Evolutionary conservation across 2,329 filamentous ascomycete species (phyloP).

Genomic region (Scolecobasidium constrictum): DNA sequence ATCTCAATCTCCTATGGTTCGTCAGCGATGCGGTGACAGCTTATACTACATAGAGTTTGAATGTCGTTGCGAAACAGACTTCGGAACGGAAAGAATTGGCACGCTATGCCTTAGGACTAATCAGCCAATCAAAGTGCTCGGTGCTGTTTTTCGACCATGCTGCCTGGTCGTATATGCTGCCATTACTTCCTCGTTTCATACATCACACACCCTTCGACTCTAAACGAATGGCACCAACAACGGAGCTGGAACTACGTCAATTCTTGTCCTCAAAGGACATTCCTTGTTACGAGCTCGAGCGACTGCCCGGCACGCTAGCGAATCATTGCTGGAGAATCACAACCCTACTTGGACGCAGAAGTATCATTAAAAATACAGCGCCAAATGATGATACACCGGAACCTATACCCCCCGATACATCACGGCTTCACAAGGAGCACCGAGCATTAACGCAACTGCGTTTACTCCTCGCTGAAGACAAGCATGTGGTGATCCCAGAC

Average conservation of each 20-base stretch:
- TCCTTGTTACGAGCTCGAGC: slow-evolving; percentile 1
- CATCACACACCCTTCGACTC: too few species aligned
- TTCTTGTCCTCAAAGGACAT: slow-evolving; percentile 8
- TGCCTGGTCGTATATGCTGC: too few species aligned
- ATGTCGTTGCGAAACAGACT: too few species aligned
- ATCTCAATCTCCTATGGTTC: too few species aligned
- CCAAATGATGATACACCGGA: slow-evolving; percentile 18
- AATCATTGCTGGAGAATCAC: slow-evolving; percentile 25
- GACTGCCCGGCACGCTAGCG: slow-evolving; percentile 22
- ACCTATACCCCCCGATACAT: slow-evolving; percentile 17
- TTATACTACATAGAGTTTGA: too few species aligned
- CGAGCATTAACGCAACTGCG: slow-evolving; percentile 16
- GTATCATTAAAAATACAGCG: slow-evolving; percentile 25
- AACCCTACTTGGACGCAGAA: slow-evolving; percentile 9
- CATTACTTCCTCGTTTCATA: too few species aligned
- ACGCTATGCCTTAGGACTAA: too few species aligned
- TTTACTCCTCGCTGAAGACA: slow-evolving; percentile 7
- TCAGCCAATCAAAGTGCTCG: too few species aligned
- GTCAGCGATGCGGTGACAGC: too few species aligned
- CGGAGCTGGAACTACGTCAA: background rate
- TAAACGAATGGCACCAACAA: slow-evolving; percentile 6
- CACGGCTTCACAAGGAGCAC: slow-evolving; percentile 25
- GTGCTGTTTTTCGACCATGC: too few species aligned
- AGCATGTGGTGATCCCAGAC: background rate
- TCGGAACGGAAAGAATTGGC: too few species aligned